Percentiles rank a stretch among this genome's conserved stretches.
These are phyloP conservation scores for Colletotrichum karsti DNA, from an alignment of 2,329 filamentous ascomycete species.

Conservation along the genomic window DNA sequence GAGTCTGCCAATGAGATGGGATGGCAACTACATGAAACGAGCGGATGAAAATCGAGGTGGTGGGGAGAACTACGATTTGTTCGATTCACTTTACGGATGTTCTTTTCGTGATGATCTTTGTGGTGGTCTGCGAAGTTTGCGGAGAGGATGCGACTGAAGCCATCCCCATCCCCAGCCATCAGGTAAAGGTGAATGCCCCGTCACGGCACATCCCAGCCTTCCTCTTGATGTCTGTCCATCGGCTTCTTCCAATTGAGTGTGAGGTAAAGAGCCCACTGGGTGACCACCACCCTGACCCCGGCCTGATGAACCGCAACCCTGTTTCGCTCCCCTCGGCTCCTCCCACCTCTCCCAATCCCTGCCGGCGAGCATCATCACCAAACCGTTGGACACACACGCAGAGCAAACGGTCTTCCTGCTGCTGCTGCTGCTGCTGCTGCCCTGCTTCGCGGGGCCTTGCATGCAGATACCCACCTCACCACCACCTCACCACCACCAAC, in stretches of 20 bases:
- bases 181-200: not conserved
- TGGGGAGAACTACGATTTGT: too few species aligned
- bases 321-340: not conserved
- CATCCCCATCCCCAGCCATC: constrained; percentile 28
- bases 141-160: constrained; percentile 22
- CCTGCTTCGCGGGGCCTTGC: constrained; percentile 22
- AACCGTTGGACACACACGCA: not conserved
- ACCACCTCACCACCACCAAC: not conserved
- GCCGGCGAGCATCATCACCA: not conserved
- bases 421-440: too few species aligned
- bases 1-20: not conserved
- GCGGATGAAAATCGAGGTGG: not conserved
- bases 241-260: not conserved
- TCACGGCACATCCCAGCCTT: constrained; percentile 12
- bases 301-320: not conserved
- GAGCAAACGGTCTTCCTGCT: not conserved
- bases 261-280: not conserved
- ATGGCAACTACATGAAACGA: constrained; percentile 13
- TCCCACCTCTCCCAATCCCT: not conserved
- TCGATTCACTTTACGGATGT: too few species aligned
- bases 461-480: constrained; percentile 11
- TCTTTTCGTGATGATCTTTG: too few species aligned
- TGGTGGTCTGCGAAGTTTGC: too few species aligned
- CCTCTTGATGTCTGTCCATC: not conserved
- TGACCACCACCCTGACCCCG: not conserved